Evolutionary conservation across 352 stramenopile species (phyloP), one percentile per base, ranked within the genome.

Genomic region (Thalassiosira ordinaria): DNA sequence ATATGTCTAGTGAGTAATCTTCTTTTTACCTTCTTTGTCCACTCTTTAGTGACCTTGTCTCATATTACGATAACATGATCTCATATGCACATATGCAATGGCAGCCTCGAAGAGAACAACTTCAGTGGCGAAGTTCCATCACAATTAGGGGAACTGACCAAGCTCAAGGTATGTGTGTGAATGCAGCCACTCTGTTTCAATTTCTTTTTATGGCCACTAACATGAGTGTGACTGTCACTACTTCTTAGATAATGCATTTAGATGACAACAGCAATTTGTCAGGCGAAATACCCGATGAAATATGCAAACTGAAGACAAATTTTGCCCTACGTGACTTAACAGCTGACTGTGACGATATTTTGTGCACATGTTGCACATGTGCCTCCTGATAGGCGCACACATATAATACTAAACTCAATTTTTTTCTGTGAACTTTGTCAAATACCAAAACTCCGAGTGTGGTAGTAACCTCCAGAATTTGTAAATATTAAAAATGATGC

Each of bases 161-260:
- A 82, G 57, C 49, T 91, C 24, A 77, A 77, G 66, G 73, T 80
- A 16, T 61, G 70, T 72, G n/a, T n/a, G n/a, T n/a, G n/a, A n/a
- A n/a, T n/a, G n/a, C n/a, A n/a, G n/a, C n/a, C n/a, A n/a, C n/a
- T n/a, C n/a, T n/a, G n/a, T n/a, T n/a, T n/a, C n/a, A n/a, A n/a
- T n/a, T n/a, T n/a, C n/a, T n/a, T n/a, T n/a, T n/a, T n/a, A n/a
- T n/a, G n/a, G n/a, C n/a, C n/a, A n/a, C n/a, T n/a, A n/a, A n/a
- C n/a, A n/a, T n/a, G n/a, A n/a, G n/a, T n/a, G n/a, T n/a, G n/a
- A n/a, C n/a, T n/a, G n/a, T n/a, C n/a, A n/a, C n/a, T n/a, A n/a
- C n/a, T n/a, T n/a, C n/a, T 46, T 59, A 80, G 73, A 29, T 67
- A 9, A 27, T 84, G 39, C 68, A 84, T 24, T 55, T 84, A 4